Percentiles rank a stretch among this genome's conserved stretches.
These are phyloP conservation scores for Spinacia oleracea DNA, from an alignment of 179 eudicot species.

Conservation along the genomic window DNA sequence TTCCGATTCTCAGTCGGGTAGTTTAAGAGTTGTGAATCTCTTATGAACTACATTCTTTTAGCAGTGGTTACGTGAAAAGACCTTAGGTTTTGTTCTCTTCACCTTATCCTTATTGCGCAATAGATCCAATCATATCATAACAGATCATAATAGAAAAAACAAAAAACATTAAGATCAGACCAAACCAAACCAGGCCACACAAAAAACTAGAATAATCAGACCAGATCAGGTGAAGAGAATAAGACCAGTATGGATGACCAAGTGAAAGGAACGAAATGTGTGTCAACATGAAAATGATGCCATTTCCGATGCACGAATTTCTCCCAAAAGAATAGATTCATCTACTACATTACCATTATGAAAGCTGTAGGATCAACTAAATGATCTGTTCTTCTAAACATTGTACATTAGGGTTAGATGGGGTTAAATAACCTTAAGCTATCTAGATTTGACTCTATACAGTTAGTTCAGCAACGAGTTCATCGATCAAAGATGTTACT, in stretches of 20 bases:
- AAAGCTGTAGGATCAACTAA: slow-evolving; percentile 19
- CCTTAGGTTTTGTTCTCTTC: too few species aligned
- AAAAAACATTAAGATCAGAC: too few species aligned
- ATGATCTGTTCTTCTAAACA: slow-evolving; percentile 16
- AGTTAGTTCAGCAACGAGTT: slow-evolving; percentile 64
- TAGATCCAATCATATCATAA: too few species aligned
- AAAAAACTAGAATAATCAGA: too few species aligned
- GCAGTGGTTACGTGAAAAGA: too few species aligned
- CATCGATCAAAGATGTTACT: slow-evolving; percentile 62
- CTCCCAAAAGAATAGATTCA: slow-evolving; percentile 26
- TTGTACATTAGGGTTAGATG: slow-evolving; percentile 26
- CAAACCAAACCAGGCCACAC: too few species aligned
- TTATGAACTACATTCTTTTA: background rate
- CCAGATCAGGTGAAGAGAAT: too few species aligned
- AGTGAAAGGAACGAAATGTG: background rate
- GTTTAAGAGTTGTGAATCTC: background rate
- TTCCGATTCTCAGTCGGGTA: too few species aligned
- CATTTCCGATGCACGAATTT: slow-evolving; percentile 12
- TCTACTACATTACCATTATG: slow-evolving; percentile 23
- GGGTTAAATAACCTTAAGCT: slow-evolving; percentile 19
- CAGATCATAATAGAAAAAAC: too few species aligned
- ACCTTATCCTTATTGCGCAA: too few species aligned
- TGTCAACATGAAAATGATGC: slow-evolving; percentile 7
- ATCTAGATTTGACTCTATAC: slow-evolving; percentile 30
- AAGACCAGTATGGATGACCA: background rate